Evolutionary conservation across 768 basidiomycete genomes (phyloP), one percentile per base, ranked within the genome.

Genomic region (Pisolithus microcarpus): DNA sequence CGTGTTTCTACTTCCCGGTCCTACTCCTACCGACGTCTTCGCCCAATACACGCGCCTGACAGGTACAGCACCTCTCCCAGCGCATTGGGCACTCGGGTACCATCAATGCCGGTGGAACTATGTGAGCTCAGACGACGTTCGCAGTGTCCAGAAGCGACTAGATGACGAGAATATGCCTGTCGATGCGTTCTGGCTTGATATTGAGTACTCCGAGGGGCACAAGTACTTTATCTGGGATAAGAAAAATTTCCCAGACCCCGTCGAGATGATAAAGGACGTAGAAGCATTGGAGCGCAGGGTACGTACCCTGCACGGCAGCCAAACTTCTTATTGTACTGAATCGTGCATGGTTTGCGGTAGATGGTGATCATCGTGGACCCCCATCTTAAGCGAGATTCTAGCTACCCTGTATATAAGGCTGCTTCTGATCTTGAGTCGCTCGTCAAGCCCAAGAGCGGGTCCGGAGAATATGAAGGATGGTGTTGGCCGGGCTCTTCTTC

Each of bases 41-140:
- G 76, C 73, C 43, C 91, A 97, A 64, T 97, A 95, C 63, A 76
- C 90, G 0, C 69, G 73, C 18, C 76, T 98, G 49, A 96, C 94
- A 0, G 96, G 96, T 1, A 79, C 86, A 0, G 80, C 89, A 0
- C 83, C 85, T 4, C 75, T 99, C n/a, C 96, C 96, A 0, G 84
- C 91, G 8, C 79, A 88, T 18, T 97, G 90, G 82, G 82, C 91
- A 24, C 75, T 97, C 51, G 96, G 84, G 0, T 95, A 99, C 62
- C 96, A 98, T 67, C 96, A 98, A 65, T 98, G 95, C 65, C 76
- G 96, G 34, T 98, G 96, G 96, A 98, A 99, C 65, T 98, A 99
- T 62, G 76, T 95, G 56, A 89, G 84, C 69, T 84, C 89, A 24
- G 82, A 87, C 10, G 96, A 97, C 65, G 76, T 99, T 8, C 77